Conservation (phyloP, 2,329 filamentous ascomycete genomes). For the Aspergillus sp. region DNA sequence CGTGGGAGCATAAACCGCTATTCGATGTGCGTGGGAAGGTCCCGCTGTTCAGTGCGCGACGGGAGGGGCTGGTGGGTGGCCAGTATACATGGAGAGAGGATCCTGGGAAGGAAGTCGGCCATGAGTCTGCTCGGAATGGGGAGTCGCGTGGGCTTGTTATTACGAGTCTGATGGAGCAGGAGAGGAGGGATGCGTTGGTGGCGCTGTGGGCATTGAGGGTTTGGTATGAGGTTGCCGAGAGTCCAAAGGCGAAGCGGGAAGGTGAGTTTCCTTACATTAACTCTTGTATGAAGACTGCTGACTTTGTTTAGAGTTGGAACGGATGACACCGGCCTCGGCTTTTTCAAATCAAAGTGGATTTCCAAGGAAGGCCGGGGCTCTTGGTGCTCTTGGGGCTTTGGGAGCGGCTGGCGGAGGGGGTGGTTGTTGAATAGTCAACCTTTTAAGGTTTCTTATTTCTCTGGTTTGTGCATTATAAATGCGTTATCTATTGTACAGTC, state of each 20-base stretch:
- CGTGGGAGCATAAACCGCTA: background rate
- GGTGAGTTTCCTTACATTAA: background rate
- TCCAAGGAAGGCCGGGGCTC: background rate
- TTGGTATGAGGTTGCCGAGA: background rate
- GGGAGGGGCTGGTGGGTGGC: background rate
- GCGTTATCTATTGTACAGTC: too few relatives aligned
- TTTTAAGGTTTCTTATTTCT: too few relatives aligned
- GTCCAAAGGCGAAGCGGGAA: background rate
- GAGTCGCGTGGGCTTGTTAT: background rate
- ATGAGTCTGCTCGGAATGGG: background rate
- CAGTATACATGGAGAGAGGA: background rate
- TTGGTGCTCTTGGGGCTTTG: background rate
- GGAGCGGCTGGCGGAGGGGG: background rate
- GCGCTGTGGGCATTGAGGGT: background rate
- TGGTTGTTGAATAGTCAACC: background rate
- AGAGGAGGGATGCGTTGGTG: background rate
- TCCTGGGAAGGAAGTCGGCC: background rate
- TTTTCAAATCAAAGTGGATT: too few relatives aligned
- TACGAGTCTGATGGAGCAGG: background rate
- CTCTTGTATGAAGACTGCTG: too few relatives aligned
- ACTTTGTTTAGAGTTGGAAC: background rate
- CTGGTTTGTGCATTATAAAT: too few relatives aligned
- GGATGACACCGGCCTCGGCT: background rate
- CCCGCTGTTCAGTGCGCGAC: background rate
- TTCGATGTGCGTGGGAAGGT: background rate